Conservation (phyloP, 2,329 filamentous ascomycete species). For the Cladobotryum protrusum region DNA sequence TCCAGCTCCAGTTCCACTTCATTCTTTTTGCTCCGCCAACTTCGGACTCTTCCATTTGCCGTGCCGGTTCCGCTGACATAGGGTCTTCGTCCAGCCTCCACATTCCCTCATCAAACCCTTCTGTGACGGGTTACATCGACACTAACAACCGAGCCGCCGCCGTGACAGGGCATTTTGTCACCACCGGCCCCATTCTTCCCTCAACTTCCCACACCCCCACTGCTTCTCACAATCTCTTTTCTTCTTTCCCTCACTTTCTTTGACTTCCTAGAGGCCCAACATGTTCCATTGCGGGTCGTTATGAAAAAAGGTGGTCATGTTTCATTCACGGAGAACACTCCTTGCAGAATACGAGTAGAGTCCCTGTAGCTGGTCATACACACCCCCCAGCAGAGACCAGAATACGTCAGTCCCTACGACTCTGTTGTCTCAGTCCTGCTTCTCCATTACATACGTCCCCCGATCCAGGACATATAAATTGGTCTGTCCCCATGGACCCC, state of each 20-base stretch:
- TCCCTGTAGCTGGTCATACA: constrained; percentile 7
- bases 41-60: constrained; percentile 9
- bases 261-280: constrained; percentile 18
- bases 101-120: constrained; percentile 8
- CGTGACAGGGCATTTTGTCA: constrained; percentile 13
- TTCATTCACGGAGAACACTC: constrained; percentile 30
- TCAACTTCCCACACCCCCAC: constrained; percentile 8
- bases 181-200: constrained; percentile 12
- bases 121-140: constrained; percentile 15
- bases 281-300: constrained; percentile 30
- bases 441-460: constrained; percentile 3
- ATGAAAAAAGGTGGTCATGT: constrained; percentile 27
- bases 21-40: constrained; percentile 1
- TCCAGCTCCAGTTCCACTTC: constrained; percentile 5
- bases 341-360: constrained; percentile 11
- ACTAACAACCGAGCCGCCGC: constrained; percentile 21
- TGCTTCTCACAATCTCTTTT: constrained; percentile 9
- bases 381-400: constrained; percentile 6
- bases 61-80: neutral
- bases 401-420: constrained; percentile 4
- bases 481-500: constrained; percentile 28
- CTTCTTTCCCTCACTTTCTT: constrained; percentile 12
- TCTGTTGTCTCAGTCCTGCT: constrained; percentile 3
- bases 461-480: constrained; percentile 14
- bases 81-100: constrained; percentile 2